Evolutionary conservation across 345 rosid genomes (phyloP).

Genomic region (Hevea brasiliensis): DNA sequence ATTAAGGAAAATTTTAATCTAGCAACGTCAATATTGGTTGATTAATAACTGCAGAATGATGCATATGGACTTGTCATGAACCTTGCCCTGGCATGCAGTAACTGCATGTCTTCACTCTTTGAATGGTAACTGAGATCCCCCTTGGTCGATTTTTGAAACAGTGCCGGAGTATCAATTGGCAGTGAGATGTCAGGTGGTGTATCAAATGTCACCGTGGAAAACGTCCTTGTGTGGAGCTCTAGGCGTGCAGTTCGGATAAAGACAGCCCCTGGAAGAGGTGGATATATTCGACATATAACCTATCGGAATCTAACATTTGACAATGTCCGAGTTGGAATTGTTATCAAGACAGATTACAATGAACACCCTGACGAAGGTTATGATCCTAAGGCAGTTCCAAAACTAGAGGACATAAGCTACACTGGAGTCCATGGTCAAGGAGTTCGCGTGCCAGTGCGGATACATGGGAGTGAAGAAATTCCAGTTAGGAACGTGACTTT

Average conservation of each 20-base stretch:
- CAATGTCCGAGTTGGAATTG: constrained; percentile 80
- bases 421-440: constrained; percentile 81
- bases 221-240: constrained; percentile 82
- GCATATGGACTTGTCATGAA: neutral
- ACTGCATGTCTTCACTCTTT: constrained; percentile 3
- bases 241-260: constrained; percentile 93
- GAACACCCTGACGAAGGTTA: constrained; percentile 86
- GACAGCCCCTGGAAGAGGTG: constrained; percentile 96
- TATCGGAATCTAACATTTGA: constrained; percentile 84
- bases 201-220: constrained; percentile 76
- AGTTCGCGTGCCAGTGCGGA: constrained; percentile 92
- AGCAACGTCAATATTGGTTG: neutral
- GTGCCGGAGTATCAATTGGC: constrained; percentile 95
- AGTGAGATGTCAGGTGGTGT: constrained; percentile 99
- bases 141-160: constrained; percentile 43
- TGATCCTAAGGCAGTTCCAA: constrained; percentile 74
- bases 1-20: neutral
- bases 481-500: constrained; percentile 78
- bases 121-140: constrained; percentile 16
- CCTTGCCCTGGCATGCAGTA: neutral
- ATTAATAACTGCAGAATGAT: neutral
- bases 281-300: constrained; percentile 62
- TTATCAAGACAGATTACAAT: constrained; percentile 90
- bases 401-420: constrained; percentile 66
- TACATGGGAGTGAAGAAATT: constrained; percentile 88